Base-by-base conservation (phyloP, 371 early-diverging fungal genomes). In the Mucor ambiguus region DNA sequence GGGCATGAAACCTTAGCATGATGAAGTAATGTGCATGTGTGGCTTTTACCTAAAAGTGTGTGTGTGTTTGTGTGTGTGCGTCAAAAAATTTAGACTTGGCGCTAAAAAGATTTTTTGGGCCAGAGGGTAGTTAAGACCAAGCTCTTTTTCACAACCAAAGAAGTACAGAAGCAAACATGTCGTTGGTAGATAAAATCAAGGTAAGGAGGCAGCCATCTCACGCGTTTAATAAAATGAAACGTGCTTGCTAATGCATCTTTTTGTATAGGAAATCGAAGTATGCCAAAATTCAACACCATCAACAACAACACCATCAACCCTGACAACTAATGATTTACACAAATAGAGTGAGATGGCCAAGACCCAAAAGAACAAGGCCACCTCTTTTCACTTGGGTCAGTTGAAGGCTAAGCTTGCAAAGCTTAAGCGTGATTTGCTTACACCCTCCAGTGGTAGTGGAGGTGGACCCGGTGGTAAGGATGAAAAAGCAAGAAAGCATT, bases 401-500 rank as follows among this genome's bases (percentile, higher is more conserved):
- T 86, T 99, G 68, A 99, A 98, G 79, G 97, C 98, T 67, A 99
- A 99, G 82, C 87, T 99, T 64, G 99, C 99, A 63, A 99, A 98
- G 82, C 80, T 92, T 59, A 88, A 85, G 68, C 90, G 97, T 83
- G 99, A 99, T 82, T 88, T 99, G 48, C 78, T 99, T 43, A 93
- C 93, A 24, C 97, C 97, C 3, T 69, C 87, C 6, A 81, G 90
- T 57, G 89, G 92, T 46, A 90, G 95, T 56, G 97, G 94, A 55
- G 92, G 93, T 29, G 91, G 90, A 41, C 89, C 89, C 44, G 92
- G 89, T 49, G 82, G 85, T 84, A 80, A 75, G 41, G 5, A 16
- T 41, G 41, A 16, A 41, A 16, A 41, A 18, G 18, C 41, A 41
- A 41, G 1, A 41, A 5, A 16, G 26, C 41, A 35, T 35, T 30